Conservation (phyloP, 257 asterid species). For the Penstemon davidsonii region DNA sequence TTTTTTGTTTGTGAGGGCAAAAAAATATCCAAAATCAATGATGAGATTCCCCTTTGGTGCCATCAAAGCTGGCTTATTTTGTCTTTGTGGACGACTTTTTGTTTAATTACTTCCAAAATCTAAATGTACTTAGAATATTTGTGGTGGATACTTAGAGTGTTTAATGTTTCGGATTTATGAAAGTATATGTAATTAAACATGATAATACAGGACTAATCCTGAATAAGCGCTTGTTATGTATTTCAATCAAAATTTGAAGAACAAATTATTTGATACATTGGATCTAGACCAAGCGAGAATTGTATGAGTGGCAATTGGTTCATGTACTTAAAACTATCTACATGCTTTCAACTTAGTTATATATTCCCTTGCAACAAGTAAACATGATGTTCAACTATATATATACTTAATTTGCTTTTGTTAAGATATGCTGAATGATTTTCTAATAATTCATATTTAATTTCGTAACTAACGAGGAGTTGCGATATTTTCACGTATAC, state of each 20-base stretch:
- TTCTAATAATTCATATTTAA: neutral
- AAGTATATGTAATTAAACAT: neutral
- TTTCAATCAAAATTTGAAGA: neutral
- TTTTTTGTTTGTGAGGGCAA: neutral
- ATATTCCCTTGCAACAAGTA: slow-evolving; percentile 16
- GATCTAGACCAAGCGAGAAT: slow-evolving; percentile 27
- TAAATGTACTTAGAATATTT: slow-evolving; percentile 27
- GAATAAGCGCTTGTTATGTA: neutral
- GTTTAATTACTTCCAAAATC: slow-evolving; percentile 36
- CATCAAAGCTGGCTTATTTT: slow-evolving; percentile 62
- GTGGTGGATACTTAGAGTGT: slow-evolving; percentile 13
- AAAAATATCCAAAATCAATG: slow-evolving; percentile 23
- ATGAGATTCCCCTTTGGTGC: slow-evolving; percentile 51
- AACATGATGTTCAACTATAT: neutral
- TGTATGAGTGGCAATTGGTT: slow-evolving; percentile 25
- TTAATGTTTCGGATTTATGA: neutral
- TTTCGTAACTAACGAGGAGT: neutral
- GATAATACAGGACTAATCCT: neutral
- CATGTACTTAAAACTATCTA: slow-evolving; percentile 31
- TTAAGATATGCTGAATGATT: neutral
- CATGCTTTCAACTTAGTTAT: slow-evolving; percentile 30
- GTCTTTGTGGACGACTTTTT: slow-evolving; percentile 49
- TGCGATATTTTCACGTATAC: neutral
- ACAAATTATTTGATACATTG: slow-evolving; percentile 34
- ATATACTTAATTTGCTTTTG: no score